These are phyloP conservation scores for Pseudocercospora fuligena DNA, from an alignment of 2,329 filamentous ascomycete species.

Conservation along the genomic window DNA sequence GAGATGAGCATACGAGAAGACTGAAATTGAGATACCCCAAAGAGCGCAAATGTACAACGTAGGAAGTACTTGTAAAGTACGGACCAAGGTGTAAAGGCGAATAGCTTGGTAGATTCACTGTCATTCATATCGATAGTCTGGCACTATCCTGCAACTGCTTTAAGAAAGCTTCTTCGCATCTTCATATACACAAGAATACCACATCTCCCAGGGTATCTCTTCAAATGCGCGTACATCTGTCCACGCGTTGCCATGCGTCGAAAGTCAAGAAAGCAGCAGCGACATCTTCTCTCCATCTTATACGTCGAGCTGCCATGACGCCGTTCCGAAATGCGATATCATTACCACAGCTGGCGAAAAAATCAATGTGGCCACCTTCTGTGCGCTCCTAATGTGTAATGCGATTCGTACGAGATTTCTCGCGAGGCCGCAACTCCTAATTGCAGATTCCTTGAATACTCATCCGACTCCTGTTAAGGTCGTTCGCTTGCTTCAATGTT, in stretches of 20 bases:
- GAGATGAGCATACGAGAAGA: neutral
- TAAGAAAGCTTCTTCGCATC: neutral
- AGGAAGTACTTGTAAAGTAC: neutral
- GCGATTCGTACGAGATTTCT: neutral
- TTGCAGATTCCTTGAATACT: slow-evolving; percentile 25
- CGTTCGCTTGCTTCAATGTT: neutral
- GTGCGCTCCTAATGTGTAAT: neutral
- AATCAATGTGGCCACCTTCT: neutral
- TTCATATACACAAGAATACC: neutral
- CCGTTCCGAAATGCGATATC: neutral
- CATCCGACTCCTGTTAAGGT: slow-evolving; percentile 21
- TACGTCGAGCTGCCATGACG: neutral
- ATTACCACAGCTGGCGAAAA: neutral
- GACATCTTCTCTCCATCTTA: neutral
- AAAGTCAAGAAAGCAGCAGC: neutral
- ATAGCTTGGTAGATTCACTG: neutral
- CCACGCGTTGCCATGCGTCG: neutral
- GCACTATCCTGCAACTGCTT: neutral
- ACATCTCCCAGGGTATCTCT: neutral
- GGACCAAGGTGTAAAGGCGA: neutral
- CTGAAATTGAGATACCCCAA: slow-evolving; percentile 3
- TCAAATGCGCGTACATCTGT: neutral
- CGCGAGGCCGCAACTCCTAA: slow-evolving; percentile 10
- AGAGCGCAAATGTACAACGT: neutral
- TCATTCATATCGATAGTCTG: slow-evolving; percentile 8